Base-by-base conservation (phyloP, 2,329 filamentous ascomycete genomes). In the Pestalotiopsis fici region DNA sequence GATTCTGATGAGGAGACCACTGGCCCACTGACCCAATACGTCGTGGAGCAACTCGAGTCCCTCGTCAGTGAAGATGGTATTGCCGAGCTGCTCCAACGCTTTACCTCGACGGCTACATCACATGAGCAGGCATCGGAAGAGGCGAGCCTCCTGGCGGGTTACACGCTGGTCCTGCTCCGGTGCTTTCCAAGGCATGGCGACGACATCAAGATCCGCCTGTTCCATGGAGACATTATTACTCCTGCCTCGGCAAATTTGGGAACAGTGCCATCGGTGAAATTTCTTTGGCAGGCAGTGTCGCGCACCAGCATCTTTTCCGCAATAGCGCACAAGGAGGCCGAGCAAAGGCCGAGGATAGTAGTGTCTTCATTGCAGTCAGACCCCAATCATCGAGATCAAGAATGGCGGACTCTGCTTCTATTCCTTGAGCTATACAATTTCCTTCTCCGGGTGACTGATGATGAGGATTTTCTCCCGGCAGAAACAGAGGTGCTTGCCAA, bases 371-470 rank as follows among this genome's bases (percentile, higher is more conserved):
- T 80, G 11, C 71, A 74, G 28, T 70, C 69, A 59, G 77, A 78
- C 43, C 68, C 77, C 65, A 11, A 74, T 72, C 70, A 84, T 35
- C 31, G 76, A 78, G 84, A 80, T 80, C 87, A 90, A 71, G 94
- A 98, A 76, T 99, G 96, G 96, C 90, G 92, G 21, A 90, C 96
- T 1, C 88, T 97, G 55, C 83, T 98, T 0, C 86, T 99, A 0
- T 98, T 99, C 75, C 85, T 99, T 5, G 96, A 99, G 74, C 86
- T 99, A 0, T 99, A 98, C 77, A 94, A 92, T 2, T 98, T 98
- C 76, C 89, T 98, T 2, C 83, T 98, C 13, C 92, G 96, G 72
- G 89, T 98, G 39, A 97, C 95, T 77, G 96, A 99, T 72, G 96
- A 99, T 70, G 95, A 98, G 71, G 96, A 99, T 73, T 99, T 99